Evolutionary conservation across 768 basidiomycete species (phyloP).

Genomic region (Hortiboletus campestris): DNA sequence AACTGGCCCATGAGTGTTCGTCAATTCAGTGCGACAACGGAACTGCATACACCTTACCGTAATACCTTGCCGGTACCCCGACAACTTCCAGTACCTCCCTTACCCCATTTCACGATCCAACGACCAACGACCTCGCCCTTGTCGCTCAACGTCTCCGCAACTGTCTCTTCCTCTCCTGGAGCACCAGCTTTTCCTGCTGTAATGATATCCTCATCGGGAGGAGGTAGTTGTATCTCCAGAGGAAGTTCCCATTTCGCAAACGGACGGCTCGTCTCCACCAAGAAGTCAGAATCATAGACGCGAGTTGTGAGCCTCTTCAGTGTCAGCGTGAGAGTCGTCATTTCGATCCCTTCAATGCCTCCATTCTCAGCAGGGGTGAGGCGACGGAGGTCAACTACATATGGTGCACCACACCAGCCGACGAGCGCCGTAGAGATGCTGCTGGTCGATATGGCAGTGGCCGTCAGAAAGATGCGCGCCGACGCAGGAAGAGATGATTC

Average conservation of each 20-base stretch:
- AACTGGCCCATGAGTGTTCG: conserved; percentile 23
- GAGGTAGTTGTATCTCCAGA: conserved; percentile 45
- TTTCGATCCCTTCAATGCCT: conserved; percentile 56
- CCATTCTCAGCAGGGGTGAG: conserved; percentile 44
- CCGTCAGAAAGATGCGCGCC: conserved; percentile 66
- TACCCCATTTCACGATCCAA: conserved; percentile 78
- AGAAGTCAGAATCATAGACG: conserved; percentile 72
- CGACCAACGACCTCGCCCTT: conserved; percentile 63
- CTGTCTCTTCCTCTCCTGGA: conserved; percentile 66
- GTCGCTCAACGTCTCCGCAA: conserved; percentile 69
- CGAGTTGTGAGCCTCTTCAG: conserved; percentile 63
- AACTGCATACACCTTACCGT: conserved; percentile 47
- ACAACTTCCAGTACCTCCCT: conserved; percentile 62
- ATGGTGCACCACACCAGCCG: conserved; percentile 66
- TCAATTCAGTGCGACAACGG: neutral
- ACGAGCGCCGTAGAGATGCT: conserved; percentile 74
- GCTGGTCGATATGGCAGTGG: conserved; percentile 70
- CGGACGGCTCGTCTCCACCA: conserved; percentile 62
- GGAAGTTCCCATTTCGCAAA: conserved; percentile 85
- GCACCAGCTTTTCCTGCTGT: conserved; percentile 31
- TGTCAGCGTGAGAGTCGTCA: conserved; percentile 64
- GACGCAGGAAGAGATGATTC: conserved; percentile 71
- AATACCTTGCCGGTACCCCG: conserved; percentile 59
- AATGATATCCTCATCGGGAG: conserved; percentile 32
- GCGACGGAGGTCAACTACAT: conserved; percentile 63